Conservation (phyloP, 2,329 filamentous ascomycete species). For the Cytospora leucostoma region DNA sequence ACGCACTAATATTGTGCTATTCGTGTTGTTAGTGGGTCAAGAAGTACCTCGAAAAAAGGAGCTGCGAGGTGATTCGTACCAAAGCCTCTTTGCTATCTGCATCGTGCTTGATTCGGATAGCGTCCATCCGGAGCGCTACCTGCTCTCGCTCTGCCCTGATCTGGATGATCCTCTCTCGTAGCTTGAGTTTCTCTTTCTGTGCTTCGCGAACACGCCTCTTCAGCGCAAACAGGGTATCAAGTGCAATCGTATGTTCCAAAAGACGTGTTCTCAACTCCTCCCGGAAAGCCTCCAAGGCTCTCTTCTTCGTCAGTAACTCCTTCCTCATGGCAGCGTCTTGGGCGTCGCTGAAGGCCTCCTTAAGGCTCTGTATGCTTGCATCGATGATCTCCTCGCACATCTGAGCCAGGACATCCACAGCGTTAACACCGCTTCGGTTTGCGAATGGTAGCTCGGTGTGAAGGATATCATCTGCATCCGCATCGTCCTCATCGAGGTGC, state of each 20-base stretch:
- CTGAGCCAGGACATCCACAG: conserved; percentile 62
- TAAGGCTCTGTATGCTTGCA: conserved; percentile 50
- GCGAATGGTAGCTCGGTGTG: conserved; percentile 55
- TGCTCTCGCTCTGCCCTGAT: conserved; percentile 62
- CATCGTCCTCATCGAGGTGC: conserved; percentile 44
- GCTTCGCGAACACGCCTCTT: conserved; percentile 58
- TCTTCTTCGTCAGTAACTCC: conserved; percentile 56
- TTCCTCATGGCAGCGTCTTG: conserved; percentile 50
- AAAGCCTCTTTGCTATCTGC: conserved; percentile 52
- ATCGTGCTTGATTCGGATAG: conserved; percentile 61
- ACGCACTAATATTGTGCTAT: conserved; percentile 54
- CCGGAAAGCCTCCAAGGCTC: conserved; percentile 59
- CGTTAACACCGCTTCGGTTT: conserved; percentile 58
- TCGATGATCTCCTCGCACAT: conserved; percentile 62
- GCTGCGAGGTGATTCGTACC: conserved; percentile 40
- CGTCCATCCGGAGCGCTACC: conserved; percentile 63
- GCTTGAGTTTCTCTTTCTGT: conserved; percentile 56
- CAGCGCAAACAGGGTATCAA: conserved; percentile 60
- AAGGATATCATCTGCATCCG: conserved; percentile 47
- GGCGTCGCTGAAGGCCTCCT: conserved; percentile 45
- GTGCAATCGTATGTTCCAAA: conserved; percentile 60
- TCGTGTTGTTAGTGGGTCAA: conserved; percentile 6
- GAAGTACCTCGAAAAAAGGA: not conserved
- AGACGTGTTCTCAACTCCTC: conserved; percentile 58
- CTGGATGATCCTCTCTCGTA: conserved; percentile 62